Percentiles rank a stretch among this genome's conserved stretches.
Conservation (phyloP, 495 filamentous ascomycete species). For the Penicillium antarcticum region DNA sequence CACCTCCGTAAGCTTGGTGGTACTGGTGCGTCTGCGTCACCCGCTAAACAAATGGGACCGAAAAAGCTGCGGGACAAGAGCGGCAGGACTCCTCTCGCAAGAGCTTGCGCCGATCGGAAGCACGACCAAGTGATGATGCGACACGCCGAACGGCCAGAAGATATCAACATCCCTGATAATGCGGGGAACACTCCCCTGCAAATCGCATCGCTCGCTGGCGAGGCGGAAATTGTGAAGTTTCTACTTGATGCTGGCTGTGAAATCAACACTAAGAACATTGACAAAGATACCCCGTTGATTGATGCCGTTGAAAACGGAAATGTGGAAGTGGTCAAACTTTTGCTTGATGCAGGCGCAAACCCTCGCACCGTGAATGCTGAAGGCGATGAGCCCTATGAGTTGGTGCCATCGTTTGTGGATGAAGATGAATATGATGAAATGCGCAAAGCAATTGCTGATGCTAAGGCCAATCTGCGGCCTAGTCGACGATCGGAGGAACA, state of each 20-base stretch:
- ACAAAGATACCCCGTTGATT: slow-evolving; percentile 89
- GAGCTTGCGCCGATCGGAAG: slow-evolving; percentile 76
- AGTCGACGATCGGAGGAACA: slow-evolving; percentile 64
- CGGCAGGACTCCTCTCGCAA: slow-evolving; percentile 79
- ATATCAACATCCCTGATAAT: slow-evolving; percentile 86
- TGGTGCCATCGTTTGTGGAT: slow-evolving; percentile 69
- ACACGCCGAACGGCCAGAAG: slow-evolving; percentile 72
- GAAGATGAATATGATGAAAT: slow-evolving; percentile 64
- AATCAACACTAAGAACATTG: slow-evolving; percentile 73
- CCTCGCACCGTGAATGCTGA: slow-evolving; percentile 82
- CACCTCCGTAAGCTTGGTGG: slow-evolving; percentile 62
- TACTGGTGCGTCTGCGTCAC: slow-evolving; percentile 56
- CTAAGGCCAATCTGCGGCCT: slow-evolving; percentile 42
- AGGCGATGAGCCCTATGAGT: slow-evolving; percentile 82
- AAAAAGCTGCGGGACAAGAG: slow-evolving; percentile 84
- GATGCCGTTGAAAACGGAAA: slow-evolving; percentile 96
- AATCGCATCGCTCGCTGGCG: slow-evolving; percentile 81
- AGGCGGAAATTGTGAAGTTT: slow-evolving; percentile 66
- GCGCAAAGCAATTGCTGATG: slow-evolving; percentile 43
- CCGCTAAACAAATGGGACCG: slow-evolving; percentile 62
- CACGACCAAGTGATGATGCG: slow-evolving; percentile 65
- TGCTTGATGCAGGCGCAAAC: slow-evolving; percentile 83
- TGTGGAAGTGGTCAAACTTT: slow-evolving; percentile 79
- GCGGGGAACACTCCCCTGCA: slow-evolving; percentile 93
- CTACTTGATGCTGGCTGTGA: slow-evolving; percentile 79